These are phyloP conservation scores for Wickerhamiella brachini DNA, from an alignment of 805 yeast species.

Conservation along the genomic window DNA sequence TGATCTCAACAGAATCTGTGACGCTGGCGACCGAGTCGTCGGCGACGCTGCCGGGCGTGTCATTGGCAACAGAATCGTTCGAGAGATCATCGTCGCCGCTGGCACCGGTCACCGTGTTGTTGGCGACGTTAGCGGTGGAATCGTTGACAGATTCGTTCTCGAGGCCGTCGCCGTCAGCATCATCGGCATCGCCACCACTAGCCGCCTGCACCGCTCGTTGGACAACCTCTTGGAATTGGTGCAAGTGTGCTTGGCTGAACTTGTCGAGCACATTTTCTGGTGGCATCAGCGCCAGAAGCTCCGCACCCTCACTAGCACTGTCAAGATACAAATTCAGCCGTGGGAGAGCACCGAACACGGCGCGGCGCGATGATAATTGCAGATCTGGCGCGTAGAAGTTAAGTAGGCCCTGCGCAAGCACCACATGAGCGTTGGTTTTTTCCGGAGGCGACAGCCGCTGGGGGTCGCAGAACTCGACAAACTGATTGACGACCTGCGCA, in stretches of 20 bases:
- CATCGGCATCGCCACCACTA: not conserved
- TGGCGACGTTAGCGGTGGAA: too few species aligned
- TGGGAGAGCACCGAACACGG: not conserved
- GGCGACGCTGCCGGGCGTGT: too few species aligned
- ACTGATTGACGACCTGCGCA: not conserved
- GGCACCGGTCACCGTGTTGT: too few species aligned
- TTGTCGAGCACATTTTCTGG: not conserved
- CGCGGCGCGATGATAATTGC: not conserved
- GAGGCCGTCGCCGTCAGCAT: too few species aligned
- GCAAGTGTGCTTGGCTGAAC: not conserved
- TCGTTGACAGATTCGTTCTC: too few species aligned
- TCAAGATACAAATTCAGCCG: not conserved
- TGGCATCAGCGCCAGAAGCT: not conserved
- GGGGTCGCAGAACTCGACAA: not conserved
- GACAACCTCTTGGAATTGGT: not conserved
- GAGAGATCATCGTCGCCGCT: too few species aligned
- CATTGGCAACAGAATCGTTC: too few species aligned
- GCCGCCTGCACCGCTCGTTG: not conserved
- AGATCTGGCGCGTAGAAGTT: not conserved
- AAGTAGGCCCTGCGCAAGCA: not conserved
- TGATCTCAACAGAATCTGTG: too few species aligned
- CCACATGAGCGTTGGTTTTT: not conserved
- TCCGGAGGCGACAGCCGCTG: not conserved
- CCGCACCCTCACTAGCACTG: not conserved
- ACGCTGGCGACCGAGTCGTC: too few species aligned